Evolutionary conservation across 345 rosid species (phyloP).

Genomic region (Eucalyptus decipiens): DNA sequence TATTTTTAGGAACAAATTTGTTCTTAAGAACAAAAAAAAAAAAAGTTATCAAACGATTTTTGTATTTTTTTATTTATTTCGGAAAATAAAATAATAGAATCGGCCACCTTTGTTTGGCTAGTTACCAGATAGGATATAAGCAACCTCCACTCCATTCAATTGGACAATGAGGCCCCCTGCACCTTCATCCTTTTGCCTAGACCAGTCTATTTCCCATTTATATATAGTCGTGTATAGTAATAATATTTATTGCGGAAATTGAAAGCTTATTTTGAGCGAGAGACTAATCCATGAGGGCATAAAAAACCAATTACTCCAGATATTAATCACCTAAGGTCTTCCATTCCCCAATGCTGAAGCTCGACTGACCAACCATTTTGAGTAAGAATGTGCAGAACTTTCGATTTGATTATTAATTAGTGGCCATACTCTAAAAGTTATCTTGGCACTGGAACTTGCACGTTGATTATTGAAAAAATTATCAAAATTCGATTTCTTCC

Average conservation of each 20-base stretch:
- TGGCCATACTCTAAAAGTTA: not conserved
- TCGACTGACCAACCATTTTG: not conserved
- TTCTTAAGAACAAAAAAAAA: too few relatives aligned
- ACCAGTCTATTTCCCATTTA: not conserved
- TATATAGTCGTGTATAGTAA: not conserved
- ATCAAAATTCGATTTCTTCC: not conserved
- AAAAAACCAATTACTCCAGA: not conserved
- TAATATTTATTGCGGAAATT: not conserved
- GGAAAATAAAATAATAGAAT: fast-evolving
- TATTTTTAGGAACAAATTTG: too few relatives aligned
- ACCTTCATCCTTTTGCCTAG: not conserved
- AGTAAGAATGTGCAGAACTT: not conserved
- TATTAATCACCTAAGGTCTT: not conserved
- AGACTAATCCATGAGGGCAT: not conserved
- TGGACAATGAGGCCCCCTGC: not conserved
- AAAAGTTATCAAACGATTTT: too few relatives aligned
- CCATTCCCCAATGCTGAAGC: not conserved
- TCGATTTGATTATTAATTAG: not conserved
- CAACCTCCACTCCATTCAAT: not conserved
- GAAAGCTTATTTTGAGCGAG: not conserved
- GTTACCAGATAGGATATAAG: too few relatives aligned
- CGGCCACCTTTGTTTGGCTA: fast-evolving
- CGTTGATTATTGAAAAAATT: not conserved
- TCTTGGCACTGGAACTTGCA: not conserved
- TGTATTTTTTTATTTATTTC: fast-evolving